Percentiles rank a stretch among this genome's conserved stretches.
Evolutionary conservation across 306 rosid genomes (phyloP).

Genomic region (Quercus aquifolioides): DNA sequence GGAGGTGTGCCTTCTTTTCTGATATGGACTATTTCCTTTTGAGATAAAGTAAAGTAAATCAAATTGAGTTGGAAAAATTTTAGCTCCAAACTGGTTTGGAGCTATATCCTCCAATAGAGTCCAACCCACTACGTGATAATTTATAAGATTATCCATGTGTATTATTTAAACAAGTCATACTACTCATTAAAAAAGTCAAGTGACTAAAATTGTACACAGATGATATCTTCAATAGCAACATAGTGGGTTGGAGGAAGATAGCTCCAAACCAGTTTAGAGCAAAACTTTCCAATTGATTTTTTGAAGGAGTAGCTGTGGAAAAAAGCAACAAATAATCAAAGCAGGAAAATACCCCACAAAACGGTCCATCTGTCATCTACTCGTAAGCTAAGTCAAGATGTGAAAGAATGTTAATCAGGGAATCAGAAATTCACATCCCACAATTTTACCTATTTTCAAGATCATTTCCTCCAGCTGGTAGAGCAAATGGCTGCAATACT

Average conservation of each 20-base stretch:
- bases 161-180: too few species aligned
- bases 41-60: background rate
- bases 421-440: background rate
- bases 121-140: too few species aligned
- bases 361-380: background rate
- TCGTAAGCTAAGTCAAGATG: too few species aligned
- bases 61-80: background rate
- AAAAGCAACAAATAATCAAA: background rate
- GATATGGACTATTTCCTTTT: background rate
- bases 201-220: too few species aligned
- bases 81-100: too few species aligned
- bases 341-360: background rate
- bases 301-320: background rate
- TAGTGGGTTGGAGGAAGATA: too few species aligned
- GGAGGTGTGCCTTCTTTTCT: background rate
- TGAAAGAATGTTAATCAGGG: background rate
- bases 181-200: too few species aligned
- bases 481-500: constrained; percentile 96
- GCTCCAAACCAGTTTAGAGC: too few species aligned
- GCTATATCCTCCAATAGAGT: too few species aligned
- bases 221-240: too few species aligned
- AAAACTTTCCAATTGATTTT: too few species aligned
- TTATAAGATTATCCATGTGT: too few species aligned
- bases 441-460: constrained; percentile 66
- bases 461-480: constrained; percentile 95